phyloP scores from a whole-genome alignment of 2,329 filamentous ascomycete species.

The Stagonosporopsis rhizophila region DNA sequence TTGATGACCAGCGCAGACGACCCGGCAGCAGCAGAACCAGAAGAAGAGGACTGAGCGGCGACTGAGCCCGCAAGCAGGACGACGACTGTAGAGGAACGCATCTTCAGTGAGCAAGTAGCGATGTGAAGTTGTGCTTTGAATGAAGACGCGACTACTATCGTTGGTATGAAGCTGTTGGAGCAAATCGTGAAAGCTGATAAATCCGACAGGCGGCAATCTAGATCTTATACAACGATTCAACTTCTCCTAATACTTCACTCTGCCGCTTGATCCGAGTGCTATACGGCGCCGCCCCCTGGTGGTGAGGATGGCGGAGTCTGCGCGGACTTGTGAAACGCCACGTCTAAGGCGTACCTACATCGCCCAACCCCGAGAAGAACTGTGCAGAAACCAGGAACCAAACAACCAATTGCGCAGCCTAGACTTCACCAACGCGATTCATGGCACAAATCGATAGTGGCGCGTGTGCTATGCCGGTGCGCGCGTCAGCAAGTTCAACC shows the following conservation, averaged over 20 bases:
- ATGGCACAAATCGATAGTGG: not conserved
- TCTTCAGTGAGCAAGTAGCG: constrained; percentile 8
- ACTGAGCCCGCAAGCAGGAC: constrained; percentile 28
- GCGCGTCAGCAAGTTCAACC: not conserved
- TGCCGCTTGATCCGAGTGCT: constrained; percentile 7
- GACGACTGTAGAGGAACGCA: constrained; percentile 28
- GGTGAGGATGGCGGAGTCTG: constrained; percentile 5
- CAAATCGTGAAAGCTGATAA: constrained; percentile 1
- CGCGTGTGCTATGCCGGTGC: too few relatives aligned
- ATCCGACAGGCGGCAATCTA: not conserved
- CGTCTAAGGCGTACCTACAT: constrained; percentile 9
- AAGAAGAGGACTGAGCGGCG: constrained; percentile 22
- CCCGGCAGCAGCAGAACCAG: constrained; percentile 23
- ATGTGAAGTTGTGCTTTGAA: not conserved
- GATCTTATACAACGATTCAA: constrained; percentile 8
- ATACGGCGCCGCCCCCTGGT: constrained; percentile 12
- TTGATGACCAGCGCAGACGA: constrained; percentile 28
- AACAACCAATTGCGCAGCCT: not conserved
- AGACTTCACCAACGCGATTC: not conserved
- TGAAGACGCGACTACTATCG: not conserved
- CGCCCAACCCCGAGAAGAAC: constrained; percentile 7
- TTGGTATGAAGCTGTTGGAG: not conserved
- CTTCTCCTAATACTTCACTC: not conserved
- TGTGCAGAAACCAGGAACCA: not conserved
- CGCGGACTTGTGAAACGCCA: constrained; percentile 13